These are phyloP conservation scores for Onygenales sp. DNA, from an alignment of 2,329 filamentous ascomycete genomes.

Conservation along the genomic window DNA sequence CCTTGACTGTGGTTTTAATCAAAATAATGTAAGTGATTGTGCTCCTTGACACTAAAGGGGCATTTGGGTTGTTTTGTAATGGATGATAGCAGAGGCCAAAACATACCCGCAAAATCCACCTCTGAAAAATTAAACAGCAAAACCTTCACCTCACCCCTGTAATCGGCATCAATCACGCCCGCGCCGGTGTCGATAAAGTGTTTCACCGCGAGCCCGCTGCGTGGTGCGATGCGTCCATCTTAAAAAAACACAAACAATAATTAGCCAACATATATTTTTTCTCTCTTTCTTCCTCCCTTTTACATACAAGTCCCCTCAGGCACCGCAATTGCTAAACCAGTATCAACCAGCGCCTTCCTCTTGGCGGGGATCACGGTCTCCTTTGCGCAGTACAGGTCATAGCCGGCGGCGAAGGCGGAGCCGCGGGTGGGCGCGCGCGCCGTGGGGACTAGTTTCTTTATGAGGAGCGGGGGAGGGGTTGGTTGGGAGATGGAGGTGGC, in stretches of 20 bases:
- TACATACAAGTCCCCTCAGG: slow-evolving; percentile 78
- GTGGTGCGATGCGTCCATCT: slow-evolving; percentile 85
- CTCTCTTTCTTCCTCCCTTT: neutral
- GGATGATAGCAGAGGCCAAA: neutral
- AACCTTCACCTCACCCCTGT: slow-evolving; percentile 87
- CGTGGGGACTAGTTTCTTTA: slow-evolving; percentile 77
- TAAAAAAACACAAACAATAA: neutral
- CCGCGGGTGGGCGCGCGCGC: slow-evolving; percentile 81
- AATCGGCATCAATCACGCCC: slow-evolving; percentile 96
- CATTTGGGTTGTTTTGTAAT: too few relatives aligned
- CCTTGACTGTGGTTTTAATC: slow-evolving; percentile 45
- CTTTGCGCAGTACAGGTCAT: slow-evolving; percentile 77
- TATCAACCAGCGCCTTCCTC: slow-evolving; percentile 79
- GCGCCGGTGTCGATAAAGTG: slow-evolving; percentile 94
- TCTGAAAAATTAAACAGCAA: slow-evolving; percentile 90
- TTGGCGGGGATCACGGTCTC: slow-evolving; percentile 67
- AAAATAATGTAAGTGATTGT: neutral
- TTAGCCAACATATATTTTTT: neutral
- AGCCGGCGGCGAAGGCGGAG: slow-evolving; percentile 81
- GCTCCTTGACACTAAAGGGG: neutral
- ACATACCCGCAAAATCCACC: slow-evolving; percentile 54
- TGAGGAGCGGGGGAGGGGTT: slow-evolving; percentile 55
- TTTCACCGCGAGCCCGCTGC: slow-evolving; percentile 84
- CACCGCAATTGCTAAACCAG: slow-evolving; percentile 83
- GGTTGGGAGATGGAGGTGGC: slow-evolving; percentile 29